phyloP scores from a whole-genome alignment of 2,329 filamentous ascomycete species.

The Colletotrichum brevisporum region DNA sequence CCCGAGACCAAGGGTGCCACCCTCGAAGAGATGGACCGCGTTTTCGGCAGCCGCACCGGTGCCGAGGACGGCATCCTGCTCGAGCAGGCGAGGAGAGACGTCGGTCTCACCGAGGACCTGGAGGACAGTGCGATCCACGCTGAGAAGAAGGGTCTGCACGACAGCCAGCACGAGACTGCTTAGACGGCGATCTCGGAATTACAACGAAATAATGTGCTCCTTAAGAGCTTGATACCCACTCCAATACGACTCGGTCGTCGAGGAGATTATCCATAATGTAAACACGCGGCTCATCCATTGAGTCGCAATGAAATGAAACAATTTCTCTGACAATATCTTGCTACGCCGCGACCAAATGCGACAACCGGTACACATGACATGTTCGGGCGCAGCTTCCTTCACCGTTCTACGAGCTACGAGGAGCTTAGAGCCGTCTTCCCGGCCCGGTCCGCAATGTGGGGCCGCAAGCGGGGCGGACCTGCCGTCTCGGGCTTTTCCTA shows the following conservation, averaged over 20 bases:
- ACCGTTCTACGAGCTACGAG: too few relatives aligned
- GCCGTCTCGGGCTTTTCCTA: neutral
- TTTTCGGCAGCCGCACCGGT: slow-evolving; percentile 60
- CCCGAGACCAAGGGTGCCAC: slow-evolving; percentile 70
- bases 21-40: slow-evolving; percentile 67
- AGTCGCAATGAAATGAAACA: neutral
- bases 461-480: neutral
- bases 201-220: neutral
- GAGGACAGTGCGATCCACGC: slow-evolving; percentile 34
- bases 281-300: neutral
- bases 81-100: slow-evolving; percentile 43
- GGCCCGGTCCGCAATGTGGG: neutral
- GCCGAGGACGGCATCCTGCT: slow-evolving; percentile 45
- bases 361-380: too few relatives aligned
- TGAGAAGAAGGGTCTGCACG: slow-evolving; percentile 41
- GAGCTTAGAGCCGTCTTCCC: neutral
- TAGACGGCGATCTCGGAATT: neutral
- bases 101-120: slow-evolving; percentile 41
- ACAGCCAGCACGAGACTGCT: slow-evolving; percentile 21
- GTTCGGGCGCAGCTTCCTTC: too few relatives aligned
- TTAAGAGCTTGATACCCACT: neutral
- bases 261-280: neutral
- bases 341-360: too few relatives aligned
- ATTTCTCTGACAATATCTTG: neutral
- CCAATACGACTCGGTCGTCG: neutral